Percentiles rank a stretch among this genome's conserved stretches.
Conservation (phyloP, 306 rosid genomes). For the Malus sieversii region DNA sequence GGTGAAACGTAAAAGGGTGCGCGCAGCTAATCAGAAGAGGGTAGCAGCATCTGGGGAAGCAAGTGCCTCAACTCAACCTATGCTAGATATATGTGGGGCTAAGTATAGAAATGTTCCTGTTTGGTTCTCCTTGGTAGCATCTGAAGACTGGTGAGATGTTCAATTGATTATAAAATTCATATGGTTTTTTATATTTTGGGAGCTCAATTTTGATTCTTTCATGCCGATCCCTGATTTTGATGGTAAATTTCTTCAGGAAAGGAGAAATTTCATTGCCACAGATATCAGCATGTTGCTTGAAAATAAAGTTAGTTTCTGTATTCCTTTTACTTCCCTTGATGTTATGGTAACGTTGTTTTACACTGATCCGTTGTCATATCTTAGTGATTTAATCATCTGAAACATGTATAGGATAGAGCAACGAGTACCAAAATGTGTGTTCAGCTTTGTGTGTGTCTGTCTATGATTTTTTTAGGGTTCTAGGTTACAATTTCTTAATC, state of each 20-base stretch:
- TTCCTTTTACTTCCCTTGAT: constrained; percentile 20
- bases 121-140: constrained; percentile 94
- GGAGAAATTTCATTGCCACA: constrained; percentile 85
- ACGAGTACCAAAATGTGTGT: background rate
- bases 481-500: background rate
- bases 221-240: constrained; percentile 18
- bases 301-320: constrained; percentile 63
- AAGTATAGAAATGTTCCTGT: constrained; percentile 51
- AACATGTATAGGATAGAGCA: background rate
- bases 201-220: constrained; percentile 7
- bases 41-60: constrained; percentile 42
- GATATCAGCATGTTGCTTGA: constrained; percentile 71
- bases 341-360: background rate
- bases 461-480: background rate
- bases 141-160: constrained; percentile 67
- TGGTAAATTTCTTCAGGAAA: constrained; percentile 53
- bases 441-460: background rate
- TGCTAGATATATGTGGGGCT: constrained; percentile 50
- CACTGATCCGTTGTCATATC: background rate
- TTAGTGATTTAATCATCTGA: constrained; percentile 1
- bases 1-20: constrained; percentile 54
- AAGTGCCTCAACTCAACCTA: constrained; percentile 47
- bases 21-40: constrained; percentile 53
- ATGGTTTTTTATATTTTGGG: constrained; percentile 7
- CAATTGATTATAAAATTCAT: background rate